Percentiles rank a stretch among this genome's conserved stretches.
Evolutionary conservation across 345 rosid species (phyloP).

Genomic region (Citrus inodora): DNA sequence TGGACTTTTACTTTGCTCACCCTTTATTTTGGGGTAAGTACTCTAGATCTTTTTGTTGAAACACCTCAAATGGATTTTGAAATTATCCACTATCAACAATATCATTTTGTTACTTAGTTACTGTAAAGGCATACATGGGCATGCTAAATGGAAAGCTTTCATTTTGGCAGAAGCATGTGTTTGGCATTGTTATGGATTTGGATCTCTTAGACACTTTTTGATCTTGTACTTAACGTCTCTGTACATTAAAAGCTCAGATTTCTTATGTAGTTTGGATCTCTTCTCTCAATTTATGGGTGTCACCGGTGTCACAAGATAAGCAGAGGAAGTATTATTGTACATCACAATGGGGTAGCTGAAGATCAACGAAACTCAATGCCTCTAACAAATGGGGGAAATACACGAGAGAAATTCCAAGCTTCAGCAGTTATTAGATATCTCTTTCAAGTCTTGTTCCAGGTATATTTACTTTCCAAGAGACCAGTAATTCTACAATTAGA

Average conservation of each 20-base stretch:
- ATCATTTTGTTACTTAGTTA: not conserved
- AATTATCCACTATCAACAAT: not conserved
- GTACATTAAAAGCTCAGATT: slow-evolving; percentile 3
- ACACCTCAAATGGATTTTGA: not conserved
- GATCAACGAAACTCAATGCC: slow-evolving; percentile 44
- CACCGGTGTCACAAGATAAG: slow-evolving; percentile 30
- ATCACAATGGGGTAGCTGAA: slow-evolving; percentile 29
- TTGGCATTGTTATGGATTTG: not conserved
- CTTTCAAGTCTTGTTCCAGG: slow-evolving; percentile 70
- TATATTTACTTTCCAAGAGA: slow-evolving; percentile 9
- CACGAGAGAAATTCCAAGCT: slow-evolving; percentile 25
- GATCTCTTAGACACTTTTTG: not conserved
- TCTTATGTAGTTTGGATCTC: slow-evolving; percentile 45
- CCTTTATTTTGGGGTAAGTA: slow-evolving; percentile 64
- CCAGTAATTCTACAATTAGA: not conserved
- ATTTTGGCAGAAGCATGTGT: not conserved
- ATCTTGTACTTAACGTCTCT: not conserved
- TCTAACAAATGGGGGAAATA: slow-evolving; percentile 24
- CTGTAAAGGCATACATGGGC: not conserved
- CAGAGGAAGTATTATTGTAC: slow-evolving; percentile 6
- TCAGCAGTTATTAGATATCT: slow-evolving; percentile 31
- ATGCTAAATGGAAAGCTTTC: not conserved
- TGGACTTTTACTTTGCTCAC: slow-evolving; percentile 66
- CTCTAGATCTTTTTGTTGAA: not conserved
- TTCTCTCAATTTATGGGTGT: slow-evolving; percentile 65